Conservation (phyloP, 2,329 filamentous ascomycete genomes). For the Emmonsia crescens region DNA sequence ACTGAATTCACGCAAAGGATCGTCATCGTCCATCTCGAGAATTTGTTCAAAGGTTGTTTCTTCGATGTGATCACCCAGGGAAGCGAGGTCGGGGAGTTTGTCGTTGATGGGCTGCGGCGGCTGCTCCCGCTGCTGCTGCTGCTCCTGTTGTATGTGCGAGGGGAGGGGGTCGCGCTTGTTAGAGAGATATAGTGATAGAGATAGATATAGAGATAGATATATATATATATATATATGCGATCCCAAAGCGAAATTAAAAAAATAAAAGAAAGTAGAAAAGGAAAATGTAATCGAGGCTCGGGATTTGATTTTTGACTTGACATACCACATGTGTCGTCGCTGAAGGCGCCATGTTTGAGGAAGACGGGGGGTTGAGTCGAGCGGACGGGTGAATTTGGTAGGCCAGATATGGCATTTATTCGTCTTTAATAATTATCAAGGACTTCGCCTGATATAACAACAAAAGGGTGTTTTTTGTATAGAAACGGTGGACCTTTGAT, state of each 20-base stretch:
- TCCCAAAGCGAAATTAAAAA: neutral
- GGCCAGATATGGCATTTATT: slow-evolving; percentile 12
- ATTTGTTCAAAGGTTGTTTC: slow-evolving; percentile 79
- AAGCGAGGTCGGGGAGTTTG: slow-evolving; percentile 41
- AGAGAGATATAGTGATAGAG: no score
- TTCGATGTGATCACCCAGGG: slow-evolving; percentile 70
- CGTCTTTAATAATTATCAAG: neutral
- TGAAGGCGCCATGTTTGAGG: slow-evolving; percentile 12
- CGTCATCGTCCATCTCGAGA: slow-evolving; percentile 94
- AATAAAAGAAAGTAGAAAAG: neutral
- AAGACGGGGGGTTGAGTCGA: slow-evolving; percentile 8
- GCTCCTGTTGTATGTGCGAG: slow-evolving; percentile 14
- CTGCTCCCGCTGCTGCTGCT: neutral
- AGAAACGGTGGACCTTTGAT: neutral
- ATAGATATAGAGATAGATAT: no score
- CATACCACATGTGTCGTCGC: slow-evolving; percentile 5
- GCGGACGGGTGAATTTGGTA: slow-evolving; percentile 7
- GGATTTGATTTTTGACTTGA: slow-evolving; percentile 1
- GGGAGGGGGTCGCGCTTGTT: neutral
- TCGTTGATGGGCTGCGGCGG: slow-evolving; percentile 30
- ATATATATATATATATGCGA: neutral
- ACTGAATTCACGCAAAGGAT: slow-evolving; percentile 77
- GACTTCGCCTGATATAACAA: neutral
- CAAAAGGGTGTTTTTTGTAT: neutral
- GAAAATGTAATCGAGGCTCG: neutral